Evolutionary conservation across 1,284 basidiomycete genomes (phyloP).

Genomic region (Earliella scabrosa): DNA sequence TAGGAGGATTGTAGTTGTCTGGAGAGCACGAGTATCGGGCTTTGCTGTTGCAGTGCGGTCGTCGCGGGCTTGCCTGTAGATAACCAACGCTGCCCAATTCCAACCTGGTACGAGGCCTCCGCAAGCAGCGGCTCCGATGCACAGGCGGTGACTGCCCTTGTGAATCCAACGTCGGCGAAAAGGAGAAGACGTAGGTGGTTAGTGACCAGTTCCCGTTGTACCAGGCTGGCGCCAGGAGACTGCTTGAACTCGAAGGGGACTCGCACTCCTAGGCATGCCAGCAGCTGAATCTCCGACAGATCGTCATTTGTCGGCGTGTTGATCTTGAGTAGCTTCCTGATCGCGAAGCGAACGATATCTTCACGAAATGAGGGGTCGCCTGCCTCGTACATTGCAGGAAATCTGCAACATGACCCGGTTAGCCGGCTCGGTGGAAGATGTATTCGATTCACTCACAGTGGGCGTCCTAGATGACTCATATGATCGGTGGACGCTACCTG

Average conservation of each 20-base stretch:
- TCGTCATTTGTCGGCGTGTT: background rate
- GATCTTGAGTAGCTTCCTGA: background rate
- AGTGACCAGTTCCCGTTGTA: slow-evolving; percentile 33
- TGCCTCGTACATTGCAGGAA: slow-evolving; percentile 8
- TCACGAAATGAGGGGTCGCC: slow-evolving; percentile 16
- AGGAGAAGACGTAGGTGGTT: slow-evolving; percentile 36
- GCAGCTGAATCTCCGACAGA: background rate
- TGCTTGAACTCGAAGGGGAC: slow-evolving; percentile 35
- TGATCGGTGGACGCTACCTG: background rate
- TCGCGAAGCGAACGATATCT: background rate
- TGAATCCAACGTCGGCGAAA: slow-evolving; percentile 21
- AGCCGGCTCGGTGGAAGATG: background rate
- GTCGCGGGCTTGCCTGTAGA: background rate
- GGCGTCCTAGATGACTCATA: background rate
- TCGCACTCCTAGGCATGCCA: slow-evolving; percentile 36
- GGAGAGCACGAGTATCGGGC: background rate
- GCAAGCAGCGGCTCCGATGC: slow-evolving; percentile 34
- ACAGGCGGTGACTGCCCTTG: slow-evolving; percentile 28
- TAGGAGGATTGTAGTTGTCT: slow-evolving; percentile 5
- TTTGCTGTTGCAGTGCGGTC: background rate
- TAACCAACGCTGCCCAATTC: background rate
- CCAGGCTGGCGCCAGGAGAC: slow-evolving; percentile 1
- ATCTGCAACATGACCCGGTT: background rate
- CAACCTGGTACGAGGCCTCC: slow-evolving; percentile 23
- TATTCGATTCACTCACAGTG: background rate